These are phyloP conservation scores for Eucalyptus globulus DNA, from an alignment of 345 rosid genomes.

Conservation along the genomic window DNA sequence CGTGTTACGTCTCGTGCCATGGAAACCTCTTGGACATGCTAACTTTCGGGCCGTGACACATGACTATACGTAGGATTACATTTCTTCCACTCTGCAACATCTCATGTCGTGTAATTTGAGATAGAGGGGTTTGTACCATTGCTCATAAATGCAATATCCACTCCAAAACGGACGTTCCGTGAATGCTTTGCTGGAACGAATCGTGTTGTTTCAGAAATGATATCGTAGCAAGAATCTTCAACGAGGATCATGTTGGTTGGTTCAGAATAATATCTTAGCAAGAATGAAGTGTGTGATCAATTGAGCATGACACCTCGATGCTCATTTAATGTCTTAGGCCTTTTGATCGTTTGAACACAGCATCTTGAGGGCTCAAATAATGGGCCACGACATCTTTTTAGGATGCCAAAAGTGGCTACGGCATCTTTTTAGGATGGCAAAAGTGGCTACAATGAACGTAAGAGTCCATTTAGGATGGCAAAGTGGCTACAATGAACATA, in stretches of 20 bases:
- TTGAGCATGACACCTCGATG: background rate
- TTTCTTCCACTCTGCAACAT: background rate
- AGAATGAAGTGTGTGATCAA: background rate
- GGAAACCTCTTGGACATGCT: too few relatives aligned
- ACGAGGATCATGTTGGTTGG: background rate
- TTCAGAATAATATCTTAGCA: background rate
- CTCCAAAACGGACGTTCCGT: background rate
- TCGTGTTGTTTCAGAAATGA: background rate
- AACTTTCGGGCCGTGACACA: too few relatives aligned
- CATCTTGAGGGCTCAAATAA: background rate
- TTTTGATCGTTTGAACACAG: background rate
- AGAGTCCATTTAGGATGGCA: background rate
- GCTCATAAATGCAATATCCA: background rate
- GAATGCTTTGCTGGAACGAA: background rate
- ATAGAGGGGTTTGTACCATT: background rate
- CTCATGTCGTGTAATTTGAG: background rate
- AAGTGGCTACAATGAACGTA: background rate
- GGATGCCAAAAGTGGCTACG: background rate
- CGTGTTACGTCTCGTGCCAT: too few relatives aligned
- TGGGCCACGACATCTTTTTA: background rate
- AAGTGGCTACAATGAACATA: background rate
- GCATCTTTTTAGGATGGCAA: background rate
- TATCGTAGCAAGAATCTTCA: background rate
- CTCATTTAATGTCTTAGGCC: too few relatives aligned
- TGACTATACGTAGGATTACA: background rate